Evolutionary conservation across 805 yeast genomes (phyloP), one percentile per base, ranked within the genome.

Genomic region (Cyberlindnera sargentensis): DNA sequence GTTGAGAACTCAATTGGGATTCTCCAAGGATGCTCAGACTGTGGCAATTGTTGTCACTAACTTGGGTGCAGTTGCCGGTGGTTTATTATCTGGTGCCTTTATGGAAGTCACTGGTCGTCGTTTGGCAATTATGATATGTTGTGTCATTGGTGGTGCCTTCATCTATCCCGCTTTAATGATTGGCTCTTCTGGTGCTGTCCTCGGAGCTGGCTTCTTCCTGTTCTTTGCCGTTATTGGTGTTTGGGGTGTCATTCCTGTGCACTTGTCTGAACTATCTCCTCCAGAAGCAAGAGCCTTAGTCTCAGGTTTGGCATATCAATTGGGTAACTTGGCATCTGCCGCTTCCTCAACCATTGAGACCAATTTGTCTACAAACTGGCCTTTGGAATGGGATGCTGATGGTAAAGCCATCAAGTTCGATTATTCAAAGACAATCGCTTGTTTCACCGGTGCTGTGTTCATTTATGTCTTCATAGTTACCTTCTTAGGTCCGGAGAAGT

Each of bases 321-420:
- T 82, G 45, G 89, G 89, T 65, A 82, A 82, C 60, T 70, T 83
- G 55, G 84, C 82, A 0, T 76, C 85, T 4, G 73, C 84, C 23
- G 88, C 87, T 2, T 75, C 85, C 4, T 73, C 83, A 6, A 82
- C 90, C 10, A 82, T 82, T 48, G 88, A 83, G 60, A 68, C 86
- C 3, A 66, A 70, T n/a, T 63, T 47, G 78, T 86, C 89, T 27
- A 70, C 68, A 30, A 62, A 67, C 41, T 84, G 80, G 68, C 88
- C 87, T 3, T 52, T 80, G 29, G 53, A 42, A 8, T 53, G 49
- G 37, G 56, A 64, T 34, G 55, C 58, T 15, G 44, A 44, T 2
- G 75, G 72, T 30, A 46, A 46, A 3, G 54, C 52, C 2, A 53
- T 51, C 8, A 52, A 43, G 29, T 46, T 58, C 20, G 71, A 83